phyloP scores from a whole-genome alignment of 495 filamentous ascomycete genomes.

The Penicillium tannophilum region DNA sequence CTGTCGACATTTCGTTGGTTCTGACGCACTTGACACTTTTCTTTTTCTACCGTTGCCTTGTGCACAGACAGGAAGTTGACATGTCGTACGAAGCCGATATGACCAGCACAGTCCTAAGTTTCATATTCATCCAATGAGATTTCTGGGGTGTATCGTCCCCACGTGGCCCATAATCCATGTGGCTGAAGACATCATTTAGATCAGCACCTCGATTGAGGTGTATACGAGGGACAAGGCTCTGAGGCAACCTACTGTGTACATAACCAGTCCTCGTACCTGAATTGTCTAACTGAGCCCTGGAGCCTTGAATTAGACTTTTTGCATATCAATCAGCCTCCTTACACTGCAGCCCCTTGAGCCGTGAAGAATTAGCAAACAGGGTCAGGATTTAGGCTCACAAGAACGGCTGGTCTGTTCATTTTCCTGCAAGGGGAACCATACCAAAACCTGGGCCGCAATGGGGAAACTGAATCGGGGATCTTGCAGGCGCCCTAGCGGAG shows the following conservation, averaged over 20 bases:
- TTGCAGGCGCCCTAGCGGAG: conserved; percentile 7
- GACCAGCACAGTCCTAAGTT: conserved; percentile 4
- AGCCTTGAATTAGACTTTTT: neutral
- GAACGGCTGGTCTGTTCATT: conserved; percentile 30
- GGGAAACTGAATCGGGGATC: conserved; percentile 14
- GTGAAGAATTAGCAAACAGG: conserved; percentile 3
- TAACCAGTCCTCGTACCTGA: no score
- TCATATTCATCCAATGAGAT: neutral
- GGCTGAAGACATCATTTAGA: neutral
- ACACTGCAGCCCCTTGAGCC: conserved; percentile 9
- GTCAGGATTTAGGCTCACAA: conserved; percentile 6
- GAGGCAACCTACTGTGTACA: no score
- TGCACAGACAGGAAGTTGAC: conserved; percentile 20
- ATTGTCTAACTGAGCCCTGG: no score
- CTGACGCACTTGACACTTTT: neutral
- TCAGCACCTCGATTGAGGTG: neutral
- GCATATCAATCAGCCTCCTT: conserved; percentile 16
- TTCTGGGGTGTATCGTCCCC: neutral
- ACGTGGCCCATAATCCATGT: conserved; percentile 5
- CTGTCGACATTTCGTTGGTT: conserved; percentile 10
- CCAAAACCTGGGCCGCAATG: neutral
- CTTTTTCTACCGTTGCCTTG: conserved; percentile 3
- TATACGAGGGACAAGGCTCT: no score
- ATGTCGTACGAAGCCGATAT: conserved; percentile 14
- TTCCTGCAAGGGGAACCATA: conserved; percentile 22